A percentile compares a stretch with the other conserved stretches of the same genome.
Conservation (phyloP, 257 asterid genomes). For the Lycium barbarum region DNA sequence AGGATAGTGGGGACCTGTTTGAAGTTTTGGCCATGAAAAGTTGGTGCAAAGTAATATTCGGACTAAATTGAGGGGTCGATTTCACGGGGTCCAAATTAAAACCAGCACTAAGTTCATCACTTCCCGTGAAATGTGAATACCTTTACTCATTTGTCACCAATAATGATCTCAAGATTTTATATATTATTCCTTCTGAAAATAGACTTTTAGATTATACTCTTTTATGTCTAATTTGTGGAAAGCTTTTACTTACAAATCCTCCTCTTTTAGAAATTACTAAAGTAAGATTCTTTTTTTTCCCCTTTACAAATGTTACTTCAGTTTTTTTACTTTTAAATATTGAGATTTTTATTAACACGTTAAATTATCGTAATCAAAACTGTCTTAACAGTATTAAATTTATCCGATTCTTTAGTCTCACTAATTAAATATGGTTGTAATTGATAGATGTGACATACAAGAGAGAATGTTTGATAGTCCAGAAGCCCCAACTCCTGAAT, state of each 20-base stretch:
- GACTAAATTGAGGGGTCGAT: conserved; percentile 33
- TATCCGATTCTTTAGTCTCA: neutral
- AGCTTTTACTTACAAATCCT: neutral
- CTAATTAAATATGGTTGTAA: neutral
- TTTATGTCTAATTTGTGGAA: conserved; percentile 18
- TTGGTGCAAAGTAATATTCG: conserved; percentile 42
- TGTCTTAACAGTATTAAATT: neutral
- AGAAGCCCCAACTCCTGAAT: neutral
- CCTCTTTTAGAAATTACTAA: neutral
- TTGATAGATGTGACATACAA: conserved; percentile 1
- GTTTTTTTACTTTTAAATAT: neutral
- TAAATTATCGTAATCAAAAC: no score
- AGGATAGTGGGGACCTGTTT: conserved; percentile 36
- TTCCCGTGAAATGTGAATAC: conserved; percentile 26
- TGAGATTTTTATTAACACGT: neutral
- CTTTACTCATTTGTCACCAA: conserved; percentile 33
- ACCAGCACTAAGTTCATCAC: conserved; percentile 13
- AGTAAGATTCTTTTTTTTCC: neutral
- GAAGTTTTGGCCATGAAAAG: conserved; percentile 30
- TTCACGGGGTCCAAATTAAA: conserved; percentile 37
- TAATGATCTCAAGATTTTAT: conserved; percentile 21
- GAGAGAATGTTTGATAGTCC: neutral
- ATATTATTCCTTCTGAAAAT: neutral
- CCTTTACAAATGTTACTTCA: neutral
- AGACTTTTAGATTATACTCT: neutral